Conservation (phyloP, 2,329 filamentous ascomycete species). For the Penicillium verrucosum region DNA sequence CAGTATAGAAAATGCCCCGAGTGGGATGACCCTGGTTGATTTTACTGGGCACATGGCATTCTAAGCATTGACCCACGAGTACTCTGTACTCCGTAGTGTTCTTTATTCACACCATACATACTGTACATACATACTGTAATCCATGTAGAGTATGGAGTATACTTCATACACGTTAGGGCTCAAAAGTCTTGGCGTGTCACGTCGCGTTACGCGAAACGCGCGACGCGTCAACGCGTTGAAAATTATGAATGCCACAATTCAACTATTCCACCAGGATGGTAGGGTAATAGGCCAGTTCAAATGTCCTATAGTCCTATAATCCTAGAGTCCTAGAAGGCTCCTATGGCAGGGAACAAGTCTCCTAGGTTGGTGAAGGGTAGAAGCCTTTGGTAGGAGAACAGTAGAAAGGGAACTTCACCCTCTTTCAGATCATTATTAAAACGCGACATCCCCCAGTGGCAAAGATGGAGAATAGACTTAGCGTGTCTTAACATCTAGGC, state of each 20-base stretch:
- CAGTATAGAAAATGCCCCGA: slow-evolving; percentile 8
- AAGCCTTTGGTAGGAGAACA: background rate
- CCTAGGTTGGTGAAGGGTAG: slow-evolving; percentile 14
- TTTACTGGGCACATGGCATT: slow-evolving; percentile 3
- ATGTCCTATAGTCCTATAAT: background rate
- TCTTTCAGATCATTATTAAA: slow-evolving; percentile 16
- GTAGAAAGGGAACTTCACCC: background rate
- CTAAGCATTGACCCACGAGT: slow-evolving; percentile 7
- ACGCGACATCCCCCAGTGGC: slow-evolving; percentile 4
- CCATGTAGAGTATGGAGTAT: background rate
- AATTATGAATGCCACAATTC: background rate
- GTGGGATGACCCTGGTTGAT: background rate
- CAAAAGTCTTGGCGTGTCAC: background rate
- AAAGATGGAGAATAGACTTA: background rate
- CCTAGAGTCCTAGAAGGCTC: slow-evolving; percentile 10
- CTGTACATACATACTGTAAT: background rate
- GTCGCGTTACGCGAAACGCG: background rate
- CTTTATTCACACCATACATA: background rate
- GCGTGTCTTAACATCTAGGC: background rate
- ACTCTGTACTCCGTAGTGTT: background rate
- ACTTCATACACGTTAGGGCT: slow-evolving; percentile 1
- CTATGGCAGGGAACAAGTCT: slow-evolving; percentile 10
- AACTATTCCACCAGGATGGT: background rate
- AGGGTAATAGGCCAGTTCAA: background rate
- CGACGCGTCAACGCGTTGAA: background rate